A percentile compares a stretch with the other conserved stretches of the same genome.
These are phyloP conservation scores for Protomyces macrosporus DNA, from an alignment of 1,139 yeast genomes.

Conservation along the genomic window DNA sequence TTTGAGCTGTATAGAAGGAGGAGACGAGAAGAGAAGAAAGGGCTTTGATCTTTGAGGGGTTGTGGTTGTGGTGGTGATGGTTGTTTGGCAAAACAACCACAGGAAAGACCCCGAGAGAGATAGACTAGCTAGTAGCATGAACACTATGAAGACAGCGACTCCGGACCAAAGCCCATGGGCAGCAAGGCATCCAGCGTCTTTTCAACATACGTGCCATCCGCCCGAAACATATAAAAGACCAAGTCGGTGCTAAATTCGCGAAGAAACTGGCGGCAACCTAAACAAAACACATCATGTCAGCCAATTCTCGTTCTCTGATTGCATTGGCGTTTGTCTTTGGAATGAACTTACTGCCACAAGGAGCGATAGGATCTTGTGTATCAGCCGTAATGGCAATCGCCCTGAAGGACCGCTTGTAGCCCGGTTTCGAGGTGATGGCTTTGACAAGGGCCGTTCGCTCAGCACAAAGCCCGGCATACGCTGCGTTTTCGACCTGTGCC, in stretches of 20 bases:
- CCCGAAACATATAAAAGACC: constrained; percentile 16
- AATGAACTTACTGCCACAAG: constrained; percentile 9
- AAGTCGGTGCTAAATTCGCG: constrained; percentile 15
- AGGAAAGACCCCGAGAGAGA: no score
- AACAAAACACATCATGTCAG: no score
- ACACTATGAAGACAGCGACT: background rate
- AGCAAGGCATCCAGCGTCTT: constrained; percentile 18
- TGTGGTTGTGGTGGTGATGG: no score
- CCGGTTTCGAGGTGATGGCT: constrained; percentile 20
- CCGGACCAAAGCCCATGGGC: constrained; percentile 24
- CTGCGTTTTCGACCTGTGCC: constrained; percentile 20
- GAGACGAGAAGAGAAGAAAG: no score
- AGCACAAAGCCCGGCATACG: constrained; percentile 24
- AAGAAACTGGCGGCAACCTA: constrained; percentile 20
- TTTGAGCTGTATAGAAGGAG: no score
- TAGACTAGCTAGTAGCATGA: no score
- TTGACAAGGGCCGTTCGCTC: constrained; percentile 26
- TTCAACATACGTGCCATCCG: constrained; percentile 1
- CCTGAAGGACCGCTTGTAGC: constrained; percentile 2
- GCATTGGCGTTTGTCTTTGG: background rate
- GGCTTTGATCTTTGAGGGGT: no score
- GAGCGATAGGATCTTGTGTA: constrained; percentile 9
- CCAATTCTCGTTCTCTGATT: no score
- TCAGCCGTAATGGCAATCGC: constrained; percentile 18
- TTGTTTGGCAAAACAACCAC: no score